These are phyloP conservation scores for Cladosporium sp. DNA, from an alignment of 2,329 filamentous ascomycete genomes.

Conservation along the genomic window DNA sequence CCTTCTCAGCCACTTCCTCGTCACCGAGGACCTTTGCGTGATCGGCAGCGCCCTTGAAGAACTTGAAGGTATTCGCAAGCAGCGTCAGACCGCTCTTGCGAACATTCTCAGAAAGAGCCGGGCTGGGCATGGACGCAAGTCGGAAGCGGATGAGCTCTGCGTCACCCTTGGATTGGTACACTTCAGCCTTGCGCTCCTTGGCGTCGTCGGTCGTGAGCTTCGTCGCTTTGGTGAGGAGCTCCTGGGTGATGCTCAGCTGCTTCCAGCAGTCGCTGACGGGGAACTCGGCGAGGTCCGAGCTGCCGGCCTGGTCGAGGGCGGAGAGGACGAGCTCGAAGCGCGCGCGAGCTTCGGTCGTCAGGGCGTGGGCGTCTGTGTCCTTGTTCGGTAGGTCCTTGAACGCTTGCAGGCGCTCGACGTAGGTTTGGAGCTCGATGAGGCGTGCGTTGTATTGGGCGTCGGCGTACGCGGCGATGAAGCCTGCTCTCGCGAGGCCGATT, in stretches of 20 bases:
- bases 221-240: slow-evolving; percentile 46
- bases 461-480: slow-evolving; percentile 52
- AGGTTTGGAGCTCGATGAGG: slow-evolving; percentile 48
- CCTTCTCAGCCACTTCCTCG: slow-evolving; percentile 46
- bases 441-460: slow-evolving; percentile 53
- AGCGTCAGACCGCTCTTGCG: slow-evolving; percentile 43
- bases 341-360: slow-evolving; percentile 33
- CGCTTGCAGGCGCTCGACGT: slow-evolving; percentile 39
- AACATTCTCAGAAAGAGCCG: slow-evolving; percentile 37
- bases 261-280: slow-evolving; percentile 44
- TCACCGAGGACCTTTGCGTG: slow-evolving; percentile 39
- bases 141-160: slow-evolving; percentile 51
- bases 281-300: slow-evolving; percentile 16
- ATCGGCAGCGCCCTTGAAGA: slow-evolving; percentile 50
- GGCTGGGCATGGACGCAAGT: slow-evolving; percentile 35
- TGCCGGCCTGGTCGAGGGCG: slow-evolving; percentile 19
- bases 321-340: slow-evolving; percentile 27
- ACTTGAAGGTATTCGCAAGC: slow-evolving; percentile 53
- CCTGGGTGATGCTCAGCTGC: slow-evolving; percentile 47
- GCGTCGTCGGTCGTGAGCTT: slow-evolving; percentile 43
- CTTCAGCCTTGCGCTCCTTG: slow-evolving; percentile 43
- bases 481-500: slow-evolving; percentile 50
- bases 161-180: slow-evolving; percentile 53
- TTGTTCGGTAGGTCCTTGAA: slow-evolving; percentile 33
- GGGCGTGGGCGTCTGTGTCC: slow-evolving; percentile 52